A percentile compares a stretch with the other conserved stretches of the same genome.
phyloP scores from a whole-genome alignment of 2,329 filamentous ascomycete species.

The Pestalotiopsis sp. region DNA sequence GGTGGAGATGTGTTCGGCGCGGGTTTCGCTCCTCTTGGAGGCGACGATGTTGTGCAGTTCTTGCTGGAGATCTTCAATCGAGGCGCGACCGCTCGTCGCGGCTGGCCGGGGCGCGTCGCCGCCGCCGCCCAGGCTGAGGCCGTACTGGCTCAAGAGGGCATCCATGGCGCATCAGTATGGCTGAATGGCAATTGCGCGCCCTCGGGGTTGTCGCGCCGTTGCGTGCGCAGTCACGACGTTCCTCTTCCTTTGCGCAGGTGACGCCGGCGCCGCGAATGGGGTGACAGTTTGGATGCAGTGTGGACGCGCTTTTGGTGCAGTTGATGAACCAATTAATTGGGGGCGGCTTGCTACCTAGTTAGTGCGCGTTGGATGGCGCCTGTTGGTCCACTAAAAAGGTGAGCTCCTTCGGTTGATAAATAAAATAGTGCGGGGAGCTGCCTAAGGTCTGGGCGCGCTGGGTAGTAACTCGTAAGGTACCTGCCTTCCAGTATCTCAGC shows the following conservation, averaged over 20 bases:
- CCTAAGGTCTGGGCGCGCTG: not conserved
- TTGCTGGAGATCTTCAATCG: slow-evolving; percentile 48
- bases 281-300: not conserved
- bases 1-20: slow-evolving; percentile 51
- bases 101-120: slow-evolving; percentile 31
- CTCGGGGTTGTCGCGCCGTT: not conserved
- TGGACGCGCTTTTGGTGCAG: not conserved
- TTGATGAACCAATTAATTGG: not conserved
- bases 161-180: slow-evolving; percentile 25
- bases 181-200: not conserved
- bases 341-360: not conserved
- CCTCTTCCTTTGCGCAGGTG: not conserved
- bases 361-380: not conserved
- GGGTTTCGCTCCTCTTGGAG: slow-evolving; percentile 47
- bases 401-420: not conserved
- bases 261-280: not conserved
- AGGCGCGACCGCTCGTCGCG: slow-evolving; percentile 33
- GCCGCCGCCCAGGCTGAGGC: slow-evolving; percentile 4
- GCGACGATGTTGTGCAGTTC: slow-evolving; percentile 45
- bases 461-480: not conserved
- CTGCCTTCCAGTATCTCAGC: not conserved
- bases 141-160: slow-evolving; percentile 24
- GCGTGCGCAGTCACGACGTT: not conserved
- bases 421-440: not conserved
- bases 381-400: not conserved